Evolutionary conservation across 805 yeast genomes (phyloP), one percentile per base, ranked within the genome.

Genomic region (Wickerhamiella galacta): DNA sequence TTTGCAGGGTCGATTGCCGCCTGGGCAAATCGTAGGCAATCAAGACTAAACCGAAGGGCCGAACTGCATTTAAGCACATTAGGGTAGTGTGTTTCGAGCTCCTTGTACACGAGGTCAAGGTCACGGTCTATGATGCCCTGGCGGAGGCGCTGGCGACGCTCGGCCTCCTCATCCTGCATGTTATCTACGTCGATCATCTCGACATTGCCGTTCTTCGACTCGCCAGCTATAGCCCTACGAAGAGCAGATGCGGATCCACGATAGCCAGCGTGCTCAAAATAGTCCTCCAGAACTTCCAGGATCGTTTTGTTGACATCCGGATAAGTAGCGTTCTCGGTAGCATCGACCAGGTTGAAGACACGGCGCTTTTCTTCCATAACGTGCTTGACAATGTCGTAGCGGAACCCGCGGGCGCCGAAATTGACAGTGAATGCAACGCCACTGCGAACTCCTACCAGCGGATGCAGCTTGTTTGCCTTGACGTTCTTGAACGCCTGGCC

Each of bases 241-340:
- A 75, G 67, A 0, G 71, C 66, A 36, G 57, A 57, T 2, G 70
- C 66, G 3, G 71, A 65, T 35, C 69, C 70, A 20, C 60, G 57
- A 43, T 62, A 66, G 3, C 82, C 82, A 34, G 64, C 62, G 44
- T 72, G 70, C n/a, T 63, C 58, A 24, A 75, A 61, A 46, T 72
- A 74, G 10, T 61, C 52, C n/a, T 57, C 40, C 3, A 66, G 57
- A 25, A 64, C 51, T 16, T 51, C 42, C 27, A 55, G 54, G 30
- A 61, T 46, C 6, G 53, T 32, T 9, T 39, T 41, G n/a, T 34
- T 25, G 12, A 31, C 26, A 10, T 27, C 40, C n/a, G 30, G 34
- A 16, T 33, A 28, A 2, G 36, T 32, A 11, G 29, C 24, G 6
- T 35, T 29, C 25, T 20, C 30, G 23, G 40, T n/a, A n/a, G n/a